Conservation (phyloP, 345 rosid genomes). For the Crucihimalaya himalaica region DNA sequence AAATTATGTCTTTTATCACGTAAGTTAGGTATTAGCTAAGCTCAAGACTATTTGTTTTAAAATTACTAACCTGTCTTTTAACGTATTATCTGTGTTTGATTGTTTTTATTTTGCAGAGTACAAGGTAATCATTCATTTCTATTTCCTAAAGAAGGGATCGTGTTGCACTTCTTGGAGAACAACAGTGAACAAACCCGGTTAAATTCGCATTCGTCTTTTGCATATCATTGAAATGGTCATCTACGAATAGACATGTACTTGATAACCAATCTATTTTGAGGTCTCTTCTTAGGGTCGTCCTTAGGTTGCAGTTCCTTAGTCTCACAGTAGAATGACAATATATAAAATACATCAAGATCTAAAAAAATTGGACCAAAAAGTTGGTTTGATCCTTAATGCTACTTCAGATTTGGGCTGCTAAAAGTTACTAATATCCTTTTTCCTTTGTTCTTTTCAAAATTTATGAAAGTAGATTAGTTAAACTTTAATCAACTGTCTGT, state of each 20-base stretch:
- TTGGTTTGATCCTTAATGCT: slow-evolving; percentile 13
- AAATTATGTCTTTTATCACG: neutral
- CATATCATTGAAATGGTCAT: slow-evolving; percentile 26
- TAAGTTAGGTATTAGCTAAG: slow-evolving; percentile 9
- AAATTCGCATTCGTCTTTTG: neutral
- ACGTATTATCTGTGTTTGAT: slow-evolving; percentile 23
- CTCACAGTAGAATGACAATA: slow-evolving; percentile 12
- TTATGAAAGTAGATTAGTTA: slow-evolving; percentile 10
- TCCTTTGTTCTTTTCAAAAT: neutral
- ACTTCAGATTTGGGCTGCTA: slow-evolving; percentile 14
- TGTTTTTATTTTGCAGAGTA: slow-evolving; percentile 66
- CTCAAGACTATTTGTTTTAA: neutral
- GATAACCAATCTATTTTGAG: neutral
- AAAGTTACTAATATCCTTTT: neutral
- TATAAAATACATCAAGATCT: slow-evolving; percentile 18
- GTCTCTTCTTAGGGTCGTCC: slow-evolving; percentile 14
- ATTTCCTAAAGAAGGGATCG: slow-evolving; percentile 32
- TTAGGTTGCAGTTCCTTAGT: slow-evolving; percentile 25
- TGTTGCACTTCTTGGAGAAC: slow-evolving; percentile 28
- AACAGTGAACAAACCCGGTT: slow-evolving; percentile 22
- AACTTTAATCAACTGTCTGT: slow-evolving; percentile 12
- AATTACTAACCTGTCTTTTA: slow-evolving; percentile 1
- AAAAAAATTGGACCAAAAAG: neutral
- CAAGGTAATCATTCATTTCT: slow-evolving; percentile 70
- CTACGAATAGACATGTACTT: neutral